Percentiles rank a stretch among this genome's conserved stretches.
phyloP scores from a whole-genome alignment of 2,329 filamentous ascomycete species.

The Cladosporium sp. region DNA sequence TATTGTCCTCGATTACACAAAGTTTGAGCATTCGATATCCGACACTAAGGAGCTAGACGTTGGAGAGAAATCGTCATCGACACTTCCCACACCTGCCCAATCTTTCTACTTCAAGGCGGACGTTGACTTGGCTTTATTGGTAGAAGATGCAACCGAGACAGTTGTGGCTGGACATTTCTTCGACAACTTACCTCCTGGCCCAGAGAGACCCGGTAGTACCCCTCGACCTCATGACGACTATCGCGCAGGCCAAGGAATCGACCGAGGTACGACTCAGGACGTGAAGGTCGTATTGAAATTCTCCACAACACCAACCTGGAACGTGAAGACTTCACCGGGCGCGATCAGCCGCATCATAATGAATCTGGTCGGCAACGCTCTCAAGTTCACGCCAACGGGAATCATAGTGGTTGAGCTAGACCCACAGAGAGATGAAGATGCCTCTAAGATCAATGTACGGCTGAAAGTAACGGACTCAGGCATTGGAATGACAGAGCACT shows the following conservation, averaged over 20 bases:
- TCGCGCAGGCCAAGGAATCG: background rate
- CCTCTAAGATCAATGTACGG: conserved; percentile 9
- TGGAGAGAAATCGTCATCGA: background rate
- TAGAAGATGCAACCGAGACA: conserved; percentile 53
- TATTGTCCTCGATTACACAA: conserved; percentile 39
- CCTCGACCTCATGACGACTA: background rate
- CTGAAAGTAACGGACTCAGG: conserved; percentile 29
- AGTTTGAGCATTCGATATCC: conserved; percentile 31
- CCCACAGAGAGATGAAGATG: conserved; percentile 15
- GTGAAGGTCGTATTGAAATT: background rate
- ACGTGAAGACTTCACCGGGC: conserved; percentile 43
- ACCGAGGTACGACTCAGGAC: background rate
- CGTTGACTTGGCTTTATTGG: conserved; percentile 40
- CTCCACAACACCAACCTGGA: conserved; percentile 31
- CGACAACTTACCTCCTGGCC: conserved; percentile 19
- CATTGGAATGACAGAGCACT: conserved; percentile 31
- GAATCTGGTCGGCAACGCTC: conserved; percentile 39
- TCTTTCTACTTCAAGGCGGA: background rate
- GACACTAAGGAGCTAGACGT: background rate
- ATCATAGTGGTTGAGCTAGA: conserved; percentile 36
- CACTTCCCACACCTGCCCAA: conserved; percentile 27
- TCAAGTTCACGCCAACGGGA: conserved; percentile 43
- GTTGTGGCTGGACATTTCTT: conserved; percentile 50
- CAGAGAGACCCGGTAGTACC: background rate
- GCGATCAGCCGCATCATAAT: conserved; percentile 44